A percentile compares a stretch with the other conserved stretches of the same genome.
Evolutionary conservation across 805 yeast species (phyloP).

Genomic region (Metschnikowia lunata): DNA sequence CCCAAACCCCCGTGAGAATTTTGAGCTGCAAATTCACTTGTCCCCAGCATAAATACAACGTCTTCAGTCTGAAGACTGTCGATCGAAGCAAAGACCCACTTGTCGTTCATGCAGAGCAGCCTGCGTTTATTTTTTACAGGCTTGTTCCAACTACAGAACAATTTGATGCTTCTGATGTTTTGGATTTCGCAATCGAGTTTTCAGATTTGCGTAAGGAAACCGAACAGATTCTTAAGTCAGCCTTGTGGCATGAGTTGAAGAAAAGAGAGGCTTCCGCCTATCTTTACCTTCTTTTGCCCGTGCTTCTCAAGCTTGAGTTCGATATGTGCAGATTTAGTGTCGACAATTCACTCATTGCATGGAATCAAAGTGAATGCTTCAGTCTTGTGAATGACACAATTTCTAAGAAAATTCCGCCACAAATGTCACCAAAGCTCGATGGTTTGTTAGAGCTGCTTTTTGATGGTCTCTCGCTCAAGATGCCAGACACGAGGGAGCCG

Average conservation of each 20-base stretch:
- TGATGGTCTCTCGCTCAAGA: neutral
- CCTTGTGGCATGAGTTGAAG: conserved; percentile 1
- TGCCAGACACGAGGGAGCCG: neutral
- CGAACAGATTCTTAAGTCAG: conserved; percentile 12
- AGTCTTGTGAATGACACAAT: conserved; percentile 4
- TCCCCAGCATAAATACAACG: conserved; percentile 21
- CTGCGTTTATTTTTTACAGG: conserved; percentile 57
- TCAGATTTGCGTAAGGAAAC: conserved; percentile 47
- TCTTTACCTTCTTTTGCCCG: conserved; percentile 13
- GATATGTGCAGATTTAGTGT: conserved; percentile 31
- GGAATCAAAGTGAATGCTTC: conserved; percentile 18
- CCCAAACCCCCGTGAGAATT: conserved; percentile 51
- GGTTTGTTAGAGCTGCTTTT: conserved; percentile 3
- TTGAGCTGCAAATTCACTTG: conserved; percentile 39
- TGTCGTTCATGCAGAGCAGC: conserved; percentile 66
- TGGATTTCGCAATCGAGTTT: conserved; percentile 43
- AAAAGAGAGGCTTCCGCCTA: conserved; percentile 17
- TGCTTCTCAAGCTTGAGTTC: conserved; percentile 21
- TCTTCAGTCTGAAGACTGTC: conserved; percentile 14
- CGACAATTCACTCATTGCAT: conserved; percentile 15
- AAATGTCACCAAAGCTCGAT: conserved; percentile 11
- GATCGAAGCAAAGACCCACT: conserved; percentile 25
- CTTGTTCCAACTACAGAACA: conserved; percentile 30
- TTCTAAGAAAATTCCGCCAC: conserved; percentile 3
- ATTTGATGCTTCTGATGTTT: conserved; percentile 26